Percentiles rank a stretch among this genome's conserved stretches.
phyloP scores from a whole-genome alignment of 495 filamentous ascomycete species.

The Lophiostoma macrostomum region DNA sequence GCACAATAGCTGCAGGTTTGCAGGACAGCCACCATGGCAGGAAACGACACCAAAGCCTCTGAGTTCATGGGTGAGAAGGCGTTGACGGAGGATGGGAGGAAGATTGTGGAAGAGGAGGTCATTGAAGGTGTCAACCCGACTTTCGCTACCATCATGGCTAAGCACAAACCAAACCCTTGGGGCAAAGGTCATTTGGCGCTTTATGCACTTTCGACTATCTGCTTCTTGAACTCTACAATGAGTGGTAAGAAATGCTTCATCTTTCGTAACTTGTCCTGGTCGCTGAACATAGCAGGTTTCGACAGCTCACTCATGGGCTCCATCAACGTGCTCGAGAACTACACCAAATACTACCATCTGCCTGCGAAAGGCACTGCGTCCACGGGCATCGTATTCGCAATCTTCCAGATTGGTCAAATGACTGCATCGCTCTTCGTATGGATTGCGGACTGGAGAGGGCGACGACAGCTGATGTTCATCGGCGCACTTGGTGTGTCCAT shows the following conservation, averaged over 20 bases:
- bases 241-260: conserved; percentile 25
- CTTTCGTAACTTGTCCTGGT: too few relatives aligned
- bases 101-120: conserved; percentile 19
- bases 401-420: conserved; percentile 31
- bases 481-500: conserved; percentile 19
- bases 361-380: conserved; percentile 18
- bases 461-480: conserved; percentile 22
- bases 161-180: conserved; percentile 22
- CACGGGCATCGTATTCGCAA: conserved; percentile 30
- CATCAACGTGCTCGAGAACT: conserved; percentile 27
- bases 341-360: conserved; percentile 26
- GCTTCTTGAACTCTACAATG: conserved; percentile 28
- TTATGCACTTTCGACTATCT: conserved; percentile 10
- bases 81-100: conserved; percentile 21
- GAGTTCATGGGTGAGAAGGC: conserved; percentile 4
- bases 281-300: conserved; percentile 12
- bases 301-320: conserved; percentile 27
- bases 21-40: conserved; percentile 5
- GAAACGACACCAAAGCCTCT: not conserved
- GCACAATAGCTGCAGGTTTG: not conserved
- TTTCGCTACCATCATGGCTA: conserved; percentile 22
- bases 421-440: conserved; percentile 25
- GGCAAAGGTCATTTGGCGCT: conserved; percentile 21
- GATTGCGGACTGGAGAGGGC: conserved; percentile 27
- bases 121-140: conserved; percentile 15